A percentile compares a stretch with the other conserved stretches of the same genome.
These are phyloP conservation scores for Penicillium thymicola DNA, from an alignment of 2,329 filamentous ascomycete genomes.

Conservation along the genomic window DNA sequence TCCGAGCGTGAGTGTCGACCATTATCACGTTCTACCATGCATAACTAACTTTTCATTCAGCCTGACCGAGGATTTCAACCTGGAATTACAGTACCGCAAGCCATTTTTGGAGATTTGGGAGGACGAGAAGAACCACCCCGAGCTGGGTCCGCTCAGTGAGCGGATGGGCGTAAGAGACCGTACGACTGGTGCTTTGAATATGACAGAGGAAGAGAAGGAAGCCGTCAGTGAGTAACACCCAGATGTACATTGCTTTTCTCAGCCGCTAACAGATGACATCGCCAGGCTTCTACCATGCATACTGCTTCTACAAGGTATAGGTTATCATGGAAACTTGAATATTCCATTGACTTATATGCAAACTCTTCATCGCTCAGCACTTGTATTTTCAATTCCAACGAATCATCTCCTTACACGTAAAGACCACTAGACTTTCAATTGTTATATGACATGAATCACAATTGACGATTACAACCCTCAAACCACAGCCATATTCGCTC, in stretches of 20 bases:
- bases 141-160: conserved; percentile 80
- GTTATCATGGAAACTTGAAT: neutral
- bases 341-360: neutral
- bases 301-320: conserved; percentile 94
- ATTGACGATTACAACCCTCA: neutral
- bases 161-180: conserved; percentile 89
- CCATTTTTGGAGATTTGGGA: conserved; percentile 89
- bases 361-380: neutral
- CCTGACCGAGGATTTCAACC: conserved; percentile 91
- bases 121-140: conserved; percentile 78
- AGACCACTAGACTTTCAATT: neutral
- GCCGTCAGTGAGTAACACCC: conserved; percentile 59
- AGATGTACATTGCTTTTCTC: neutral
- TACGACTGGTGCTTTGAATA: conserved; percentile 62
- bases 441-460: neutral
- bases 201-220: conserved; percentile 85
- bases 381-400: neutral
- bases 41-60: conserved; percentile 25
- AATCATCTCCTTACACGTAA: neutral
- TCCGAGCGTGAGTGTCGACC: conserved; percentile 62
- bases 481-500: neutral
- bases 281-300: conserved; percentile 77
- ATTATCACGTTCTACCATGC: neutral
- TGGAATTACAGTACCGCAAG: conserved; percentile 92
- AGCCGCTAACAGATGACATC: conserved; percentile 13